Evolutionary conservation across 169 alveolate species (phyloP), one percentile per base, ranked within the genome.

Genomic region (Plasmodium relictum): DNA sequence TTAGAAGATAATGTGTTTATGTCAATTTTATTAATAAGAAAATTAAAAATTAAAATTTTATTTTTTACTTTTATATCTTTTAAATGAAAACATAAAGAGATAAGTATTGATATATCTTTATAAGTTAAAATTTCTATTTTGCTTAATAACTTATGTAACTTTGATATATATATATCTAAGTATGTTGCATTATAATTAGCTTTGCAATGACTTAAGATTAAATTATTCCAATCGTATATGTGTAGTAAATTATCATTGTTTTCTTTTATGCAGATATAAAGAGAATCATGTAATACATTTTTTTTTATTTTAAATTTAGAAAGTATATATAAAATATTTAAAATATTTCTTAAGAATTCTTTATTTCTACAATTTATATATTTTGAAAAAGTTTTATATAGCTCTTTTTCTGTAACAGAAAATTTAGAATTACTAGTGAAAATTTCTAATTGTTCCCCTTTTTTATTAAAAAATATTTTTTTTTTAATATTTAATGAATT

Each of bases 191-290:
- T 39, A 50, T 73, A 48, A 10, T 62, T 42, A 8, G 58, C 26
- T 31, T 41, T 73, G 18, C 73, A 37, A 44, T 73, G 41, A 20
- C 71, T 58, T 59, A 42, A 37, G 39, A 76, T 62, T 10, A 76
- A 5, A 9, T 66, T 76, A 18, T 48, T 59, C 88, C 88, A 76
- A 37, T 76, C 88, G 1, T 65, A 6, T n/a, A 41, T 56, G 12
- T 22, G 59, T 37, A 76, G 24, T 24, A 48, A 14, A 12, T 76
- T 24, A n/a, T 22, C 37, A 54, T 62, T 61, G 4, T 31, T 26
- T 3, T 56, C 66, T 20, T 16, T 24, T 24, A 63, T 76, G 65
- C 12, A 52, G 0, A 65, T 50, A 41, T 76, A 63, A 20, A 45
- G 6, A 0, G 22, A 14, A 14, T 76, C 76, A 22, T 18, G 63